phyloP scores from a whole-genome alignment of 2,329 filamentous ascomycete genomes.

The Fusarium tjaetaba region DNA sequence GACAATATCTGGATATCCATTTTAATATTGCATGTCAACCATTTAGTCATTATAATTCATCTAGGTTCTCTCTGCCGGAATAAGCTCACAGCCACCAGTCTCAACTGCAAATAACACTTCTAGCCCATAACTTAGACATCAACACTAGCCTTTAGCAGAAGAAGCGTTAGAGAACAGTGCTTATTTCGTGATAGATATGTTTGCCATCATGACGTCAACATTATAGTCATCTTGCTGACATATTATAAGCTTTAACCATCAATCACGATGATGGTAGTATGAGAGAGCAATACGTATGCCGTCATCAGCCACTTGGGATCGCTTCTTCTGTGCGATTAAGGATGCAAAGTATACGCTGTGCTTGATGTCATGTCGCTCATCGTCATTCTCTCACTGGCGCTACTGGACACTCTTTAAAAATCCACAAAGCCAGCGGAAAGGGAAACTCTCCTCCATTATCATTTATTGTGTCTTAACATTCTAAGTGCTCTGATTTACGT shows the following conservation, averaged over 20 bases:
- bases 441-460: not conserved
- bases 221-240: not conserved
- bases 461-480: not conserved
- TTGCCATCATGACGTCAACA: not conserved
- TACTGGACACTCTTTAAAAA: not conserved
- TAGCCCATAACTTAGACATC: no score
- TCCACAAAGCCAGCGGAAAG: rapidly evolving
- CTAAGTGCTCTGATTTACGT: rapidly evolving
- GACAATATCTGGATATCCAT: no score
- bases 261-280: not conserved
- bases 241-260: not conserved
- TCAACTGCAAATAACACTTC: no score
- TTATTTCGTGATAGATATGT: not conserved
- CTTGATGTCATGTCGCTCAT: not conserved
- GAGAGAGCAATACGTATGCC: not conserved
- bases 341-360: not conserved
- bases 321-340: no score
- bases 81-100: no score
- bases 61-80: no score
- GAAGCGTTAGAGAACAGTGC: rapidly evolving
- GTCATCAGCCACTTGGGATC: no score
- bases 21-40: no score
- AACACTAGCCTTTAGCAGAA: not conserved
- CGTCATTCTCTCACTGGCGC: not conserved
- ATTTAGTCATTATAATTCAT: not conserved